Evolutionary conservation across 345 rosid genomes (phyloP).

Genomic region (Rhodamnia rubescens): DNA sequence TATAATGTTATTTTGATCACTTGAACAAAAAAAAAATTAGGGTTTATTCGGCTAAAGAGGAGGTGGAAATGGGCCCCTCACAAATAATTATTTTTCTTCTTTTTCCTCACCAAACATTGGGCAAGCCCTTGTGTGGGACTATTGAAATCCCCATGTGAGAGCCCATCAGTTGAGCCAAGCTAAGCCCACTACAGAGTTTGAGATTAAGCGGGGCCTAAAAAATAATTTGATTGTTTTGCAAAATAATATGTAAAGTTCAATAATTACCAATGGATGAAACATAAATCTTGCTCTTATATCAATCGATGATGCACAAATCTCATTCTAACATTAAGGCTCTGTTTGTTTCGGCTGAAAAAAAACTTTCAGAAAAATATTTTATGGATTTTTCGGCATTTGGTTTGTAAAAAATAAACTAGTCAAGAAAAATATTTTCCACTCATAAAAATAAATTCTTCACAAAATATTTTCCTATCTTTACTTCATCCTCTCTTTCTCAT

Average conservation of each 20-base stretch:
- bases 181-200: background rate
- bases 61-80: background rate
- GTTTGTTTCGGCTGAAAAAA: too few species aligned
- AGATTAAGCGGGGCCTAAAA: background rate
- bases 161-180: background rate
- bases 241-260: background rate
- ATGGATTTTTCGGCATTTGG: too few species aligned
- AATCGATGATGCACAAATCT: too few species aligned
- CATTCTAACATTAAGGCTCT: too few species aligned
- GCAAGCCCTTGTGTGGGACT: background rate
- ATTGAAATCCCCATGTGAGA: background rate
- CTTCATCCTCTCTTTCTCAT: too few species aligned
- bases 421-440: too few species aligned
- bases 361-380: too few species aligned
- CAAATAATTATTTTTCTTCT: background rate
- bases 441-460: too few species aligned
- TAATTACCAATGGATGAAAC: accelerated
- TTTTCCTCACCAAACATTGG: background rate
- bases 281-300: background rate
- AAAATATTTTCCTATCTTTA: too few species aligned
- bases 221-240: background rate
- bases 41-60: background rate
- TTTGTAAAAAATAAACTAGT: too few species aligned
- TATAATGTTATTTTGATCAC: background rate
- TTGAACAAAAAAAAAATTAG: background rate